Percentiles rank a stretch among this genome's conserved stretches.
phyloP scores from a whole-genome alignment of 371 early-diverging fungal species.

The Rhizopus stolonifer region DNA sequence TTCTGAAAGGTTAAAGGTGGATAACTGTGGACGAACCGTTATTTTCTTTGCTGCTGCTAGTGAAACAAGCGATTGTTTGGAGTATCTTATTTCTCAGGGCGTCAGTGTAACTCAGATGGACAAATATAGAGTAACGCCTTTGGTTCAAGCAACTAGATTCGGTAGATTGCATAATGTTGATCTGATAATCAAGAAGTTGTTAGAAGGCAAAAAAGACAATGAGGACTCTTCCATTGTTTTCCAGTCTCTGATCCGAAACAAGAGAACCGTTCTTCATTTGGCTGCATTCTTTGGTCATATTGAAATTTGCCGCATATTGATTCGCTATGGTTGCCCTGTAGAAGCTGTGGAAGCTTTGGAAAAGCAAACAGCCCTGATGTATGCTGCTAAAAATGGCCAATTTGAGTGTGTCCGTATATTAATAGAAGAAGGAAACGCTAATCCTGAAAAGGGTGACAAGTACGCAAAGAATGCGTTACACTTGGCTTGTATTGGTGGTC shows the following conservation, averaged over 20 bases:
- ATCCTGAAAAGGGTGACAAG: constrained; percentile 46
- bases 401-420: constrained; percentile 46
- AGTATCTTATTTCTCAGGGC: constrained; percentile 42
- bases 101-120: constrained; percentile 38
- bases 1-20: constrained; percentile 39
- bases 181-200: constrained; percentile 10
- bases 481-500: constrained; percentile 52
- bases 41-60: constrained; percentile 64
- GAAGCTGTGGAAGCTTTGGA: constrained; percentile 39
- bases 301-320: constrained; percentile 41
- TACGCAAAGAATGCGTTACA: constrained; percentile 52
- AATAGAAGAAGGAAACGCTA: constrained; percentile 47
- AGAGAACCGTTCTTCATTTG: constrained; percentile 55
- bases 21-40: constrained; percentile 48
- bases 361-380: constrained; percentile 50
- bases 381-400: constrained; percentile 52
- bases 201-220: neutral
- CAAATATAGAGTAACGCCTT: constrained; percentile 47
- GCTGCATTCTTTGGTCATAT: constrained; percentile 56
- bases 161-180: constrained; percentile 41
- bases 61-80: constrained; percentile 47
- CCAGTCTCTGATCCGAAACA: constrained; percentile 42
- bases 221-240: constrained; percentile 11
- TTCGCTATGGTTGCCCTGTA: constrained; percentile 48
- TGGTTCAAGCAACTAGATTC: constrained; percentile 57